A percentile compares a stretch with the other conserved stretches of the same genome.
Evolutionary conservation across 2,329 filamentous ascomycete genomes (phyloP).

Genomic region (Metarhizium anisopliae): DNA sequence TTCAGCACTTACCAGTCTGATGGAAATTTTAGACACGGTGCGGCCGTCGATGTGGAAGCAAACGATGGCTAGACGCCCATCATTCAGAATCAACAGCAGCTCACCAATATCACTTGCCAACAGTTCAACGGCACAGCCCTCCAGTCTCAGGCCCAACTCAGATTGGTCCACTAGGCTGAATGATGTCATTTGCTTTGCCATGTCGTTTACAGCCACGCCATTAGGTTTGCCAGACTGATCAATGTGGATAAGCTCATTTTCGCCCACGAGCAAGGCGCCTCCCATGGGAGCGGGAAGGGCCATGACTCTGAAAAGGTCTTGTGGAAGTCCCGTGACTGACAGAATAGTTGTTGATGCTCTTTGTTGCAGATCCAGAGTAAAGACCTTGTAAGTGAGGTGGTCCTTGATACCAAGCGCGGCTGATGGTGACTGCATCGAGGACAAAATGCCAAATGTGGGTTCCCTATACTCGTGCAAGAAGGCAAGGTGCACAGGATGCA

Average conservation of each 20-base stretch:
- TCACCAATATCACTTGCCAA: conserved; percentile 72
- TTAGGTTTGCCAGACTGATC: conserved; percentile 93
- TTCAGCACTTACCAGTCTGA: conserved; percentile 55
- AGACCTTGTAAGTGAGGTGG: conserved; percentile 82
- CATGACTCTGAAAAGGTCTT: conserved; percentile 76
- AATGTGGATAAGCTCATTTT: conserved; percentile 88
- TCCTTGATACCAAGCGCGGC: conserved; percentile 75
- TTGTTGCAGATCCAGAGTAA: conserved; percentile 89
- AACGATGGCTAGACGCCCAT: conserved; percentile 66
- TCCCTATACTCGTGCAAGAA: conserved; percentile 97
- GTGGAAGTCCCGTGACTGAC: conserved; percentile 75
- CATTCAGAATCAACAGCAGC: conserved; percentile 70
- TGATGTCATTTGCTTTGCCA: conserved; percentile 71
- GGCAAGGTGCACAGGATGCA: conserved; percentile 82
- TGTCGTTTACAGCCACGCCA: conserved; percentile 85
- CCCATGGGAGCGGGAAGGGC: conserved; percentile 80
- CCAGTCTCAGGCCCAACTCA: conserved; percentile 67
- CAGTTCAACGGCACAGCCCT: conserved; percentile 69
- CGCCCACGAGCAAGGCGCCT: conserved; percentile 76
- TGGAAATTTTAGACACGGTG: conserved; percentile 77
- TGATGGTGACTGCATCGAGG: conserved; percentile 66
- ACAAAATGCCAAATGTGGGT: conserved; percentile 91
- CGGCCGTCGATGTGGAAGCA: conserved; percentile 83
- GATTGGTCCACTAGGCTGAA: conserved; percentile 85
- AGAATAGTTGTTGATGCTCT: conserved; percentile 87